Evolutionary conservation across 192 early-diverging fungal genomes (phyloP).

Genomic region (Allomyces arbusculus): DNA sequence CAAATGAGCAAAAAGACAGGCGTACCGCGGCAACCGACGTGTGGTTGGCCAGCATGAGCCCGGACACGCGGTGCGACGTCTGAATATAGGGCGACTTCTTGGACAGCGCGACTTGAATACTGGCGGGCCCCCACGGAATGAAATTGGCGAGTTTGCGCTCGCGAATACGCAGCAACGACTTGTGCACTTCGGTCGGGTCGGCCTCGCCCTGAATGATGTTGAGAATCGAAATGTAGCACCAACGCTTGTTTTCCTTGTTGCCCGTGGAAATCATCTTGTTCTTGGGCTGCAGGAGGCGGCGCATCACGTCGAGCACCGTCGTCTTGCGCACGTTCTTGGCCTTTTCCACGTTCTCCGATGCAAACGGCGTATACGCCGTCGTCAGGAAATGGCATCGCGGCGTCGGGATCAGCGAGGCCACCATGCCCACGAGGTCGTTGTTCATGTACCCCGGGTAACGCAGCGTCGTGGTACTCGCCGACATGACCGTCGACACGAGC

Average conservation of each 20-base stretch:
- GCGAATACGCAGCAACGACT: constrained; percentile 82
- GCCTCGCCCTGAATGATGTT: constrained; percentile 99
- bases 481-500: constrained; percentile 96
- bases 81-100: constrained; percentile 82
- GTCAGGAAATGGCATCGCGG: constrained; percentile 90
- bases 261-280: constrained; percentile 88
- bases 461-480: constrained; percentile 83
- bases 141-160: constrained; percentile 87
- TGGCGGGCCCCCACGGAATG: constrained; percentile 98
- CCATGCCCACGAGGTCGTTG: constrained; percentile 88
- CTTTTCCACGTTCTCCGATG: constrained; percentile 72
- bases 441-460: constrained; percentile 99
- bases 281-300: constrained; percentile 84
- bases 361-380: constrained; percentile 93
- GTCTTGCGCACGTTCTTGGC: constrained; percentile 89
- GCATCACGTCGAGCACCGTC: constrained; percentile 94
- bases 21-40: constrained; percentile 75
- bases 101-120: constrained; percentile 92
- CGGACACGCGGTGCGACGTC: constrained; percentile 80
- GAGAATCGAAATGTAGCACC: constrained; percentile 91
- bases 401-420: constrained; percentile 92
- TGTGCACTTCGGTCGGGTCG: constrained; percentile 98
- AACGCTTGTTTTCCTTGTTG: constrained; percentile 56
- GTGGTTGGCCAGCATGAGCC: constrained; percentile 96
- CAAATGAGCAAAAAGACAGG: no score